phyloP scores from a whole-genome alignment of 2,329 filamentous ascomycete genomes.

The Ceratocystis papillata region DNA sequence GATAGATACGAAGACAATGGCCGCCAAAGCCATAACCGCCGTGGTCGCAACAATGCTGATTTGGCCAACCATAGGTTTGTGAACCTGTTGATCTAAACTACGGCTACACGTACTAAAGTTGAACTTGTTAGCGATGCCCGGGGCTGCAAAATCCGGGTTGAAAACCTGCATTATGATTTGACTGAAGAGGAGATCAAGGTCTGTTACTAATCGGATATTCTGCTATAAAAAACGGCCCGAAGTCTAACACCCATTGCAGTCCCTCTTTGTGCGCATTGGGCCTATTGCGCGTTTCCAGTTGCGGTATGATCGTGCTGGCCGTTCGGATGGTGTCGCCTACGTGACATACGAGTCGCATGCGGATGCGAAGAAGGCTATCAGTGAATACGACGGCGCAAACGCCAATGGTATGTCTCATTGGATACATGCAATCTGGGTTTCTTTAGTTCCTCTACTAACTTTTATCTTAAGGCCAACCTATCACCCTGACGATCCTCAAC shows the following conservation, averaged over 20 bases:
- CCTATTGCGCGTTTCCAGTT: conserved; percentile 58
- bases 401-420: conserved; percentile 54
- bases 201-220: conserved; percentile 25
- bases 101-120: not conserved
- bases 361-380: conserved; percentile 64
- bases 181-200: conserved; percentile 75
- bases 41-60: conserved; percentile 34
- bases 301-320: conserved; percentile 75
- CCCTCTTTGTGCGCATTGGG: conserved; percentile 66
- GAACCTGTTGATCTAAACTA: not conserved
- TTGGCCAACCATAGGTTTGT: conserved; percentile 18
- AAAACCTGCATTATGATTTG: conserved; percentile 87
- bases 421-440: not conserved
- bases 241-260: conserved; percentile 2
- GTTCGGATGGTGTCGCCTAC: conserved; percentile 73
- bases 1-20: conserved; percentile 74
- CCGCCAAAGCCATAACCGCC: conserved; percentile 35
- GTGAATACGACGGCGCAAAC: conserved; percentile 79
- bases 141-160: conserved; percentile 66
- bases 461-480: conserved; percentile 55
- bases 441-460: not conserved
- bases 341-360: conserved; percentile 63
- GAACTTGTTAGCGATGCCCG: conserved; percentile 37
- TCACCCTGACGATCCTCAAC: conserved; percentile 58
- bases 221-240: not conserved